Evolutionary conservation across 192 early-diverging fungal genomes (phyloP).

Genomic region (Backusella westeae): DNA sequence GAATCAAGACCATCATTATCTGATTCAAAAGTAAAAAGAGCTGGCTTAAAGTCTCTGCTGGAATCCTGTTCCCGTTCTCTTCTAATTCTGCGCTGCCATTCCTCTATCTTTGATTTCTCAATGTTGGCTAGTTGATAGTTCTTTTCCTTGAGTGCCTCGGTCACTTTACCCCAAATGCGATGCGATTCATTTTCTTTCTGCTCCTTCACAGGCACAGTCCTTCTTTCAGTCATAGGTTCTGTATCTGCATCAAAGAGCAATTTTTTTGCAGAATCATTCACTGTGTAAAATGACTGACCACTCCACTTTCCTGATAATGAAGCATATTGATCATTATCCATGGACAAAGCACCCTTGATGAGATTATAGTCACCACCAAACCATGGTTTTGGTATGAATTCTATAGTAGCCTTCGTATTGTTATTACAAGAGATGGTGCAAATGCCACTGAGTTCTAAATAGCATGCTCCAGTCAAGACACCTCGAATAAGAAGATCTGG

Average conservation of each 20-base stretch:
- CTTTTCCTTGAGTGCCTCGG: slow-evolving; percentile 59
- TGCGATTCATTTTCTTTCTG: slow-evolving; percentile 67
- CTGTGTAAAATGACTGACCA: slow-evolving; percentile 25
- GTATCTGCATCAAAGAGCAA: slow-evolving; percentile 64
- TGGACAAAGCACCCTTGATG: slow-evolving; percentile 29
- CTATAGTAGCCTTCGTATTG: slow-evolving; percentile 53
- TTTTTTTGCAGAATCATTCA: slow-evolving; percentile 34
- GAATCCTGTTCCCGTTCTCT: slow-evolving; percentile 51
- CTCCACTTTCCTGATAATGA: slow-evolving; percentile 31
- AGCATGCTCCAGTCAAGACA: slow-evolving; percentile 56
- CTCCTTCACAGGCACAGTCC: slow-evolving; percentile 54
- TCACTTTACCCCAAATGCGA: slow-evolving; percentile 63
- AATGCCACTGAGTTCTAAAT: slow-evolving; percentile 59
- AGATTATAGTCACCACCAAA: slow-evolving; percentile 60
- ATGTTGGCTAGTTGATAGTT: slow-evolving; percentile 63
- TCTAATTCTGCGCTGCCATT: slow-evolving; percentile 57
- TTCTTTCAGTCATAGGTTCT: slow-evolving; percentile 54
- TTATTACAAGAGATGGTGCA: slow-evolving; percentile 56
- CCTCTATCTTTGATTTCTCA: slow-evolving; percentile 71
- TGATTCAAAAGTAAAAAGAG: slow-evolving; percentile 23
- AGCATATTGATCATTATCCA: slow-evolving; percentile 16
- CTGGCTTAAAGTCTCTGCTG: slow-evolving; percentile 35
- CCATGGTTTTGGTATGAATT: slow-evolving; percentile 63
- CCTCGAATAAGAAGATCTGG: slow-evolving; percentile 61
- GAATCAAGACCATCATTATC: slow-evolving; percentile 4